phyloP scores from a whole-genome alignment of 164 flowering plant species.

The Aristolochia fimbriata region DNA sequence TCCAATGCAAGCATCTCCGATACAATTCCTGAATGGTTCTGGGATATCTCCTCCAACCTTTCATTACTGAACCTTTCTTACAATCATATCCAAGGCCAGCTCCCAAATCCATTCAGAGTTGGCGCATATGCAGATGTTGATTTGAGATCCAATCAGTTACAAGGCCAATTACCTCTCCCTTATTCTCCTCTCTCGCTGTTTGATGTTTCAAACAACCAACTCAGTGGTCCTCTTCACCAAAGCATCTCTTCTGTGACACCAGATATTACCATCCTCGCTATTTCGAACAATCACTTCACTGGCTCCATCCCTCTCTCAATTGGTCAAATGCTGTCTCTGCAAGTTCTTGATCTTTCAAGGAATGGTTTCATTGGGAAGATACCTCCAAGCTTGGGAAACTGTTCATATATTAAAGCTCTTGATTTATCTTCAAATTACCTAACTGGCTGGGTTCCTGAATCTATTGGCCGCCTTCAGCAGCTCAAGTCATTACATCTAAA shows the following conservation, averaged over 20 bases:
- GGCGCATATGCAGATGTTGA: conserved; percentile 31
- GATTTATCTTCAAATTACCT: conserved; percentile 27
- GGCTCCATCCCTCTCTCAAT: conserved; percentile 34
- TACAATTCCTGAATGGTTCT: conserved; percentile 37
- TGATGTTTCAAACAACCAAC: conserved; percentile 30
- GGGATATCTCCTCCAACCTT: conserved; percentile 32
- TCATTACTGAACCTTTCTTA: conserved; percentile 25
- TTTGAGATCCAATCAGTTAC: conserved; percentile 33
- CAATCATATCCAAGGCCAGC: conserved; percentile 31
- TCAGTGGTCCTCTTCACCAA: conserved; percentile 30
- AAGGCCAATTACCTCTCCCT: conserved; percentile 36
- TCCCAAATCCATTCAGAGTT: conserved; percentile 25
- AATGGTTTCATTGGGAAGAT: conserved; percentile 32
- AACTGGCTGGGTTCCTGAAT: conserved; percentile 26
- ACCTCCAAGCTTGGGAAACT: conserved; percentile 26
- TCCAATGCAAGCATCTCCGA: conserved; percentile 41
- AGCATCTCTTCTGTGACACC: conserved; percentile 15
- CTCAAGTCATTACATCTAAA: conserved; percentile 10
- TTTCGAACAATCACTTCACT: conserved; percentile 26
- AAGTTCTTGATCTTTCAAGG: conserved; percentile 32
- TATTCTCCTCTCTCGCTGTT: conserved; percentile 16
- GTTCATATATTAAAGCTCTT: conserved; percentile 23
- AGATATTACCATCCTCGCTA: conserved; percentile 26
- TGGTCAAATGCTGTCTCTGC: conserved; percentile 17
- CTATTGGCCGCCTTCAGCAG: no score